A percentile compares a stretch with the other conserved stretches of the same genome.
Conservation (phyloP, 2,329 filamentous ascomycete genomes). For the Cladosporium colombiae region DNA sequence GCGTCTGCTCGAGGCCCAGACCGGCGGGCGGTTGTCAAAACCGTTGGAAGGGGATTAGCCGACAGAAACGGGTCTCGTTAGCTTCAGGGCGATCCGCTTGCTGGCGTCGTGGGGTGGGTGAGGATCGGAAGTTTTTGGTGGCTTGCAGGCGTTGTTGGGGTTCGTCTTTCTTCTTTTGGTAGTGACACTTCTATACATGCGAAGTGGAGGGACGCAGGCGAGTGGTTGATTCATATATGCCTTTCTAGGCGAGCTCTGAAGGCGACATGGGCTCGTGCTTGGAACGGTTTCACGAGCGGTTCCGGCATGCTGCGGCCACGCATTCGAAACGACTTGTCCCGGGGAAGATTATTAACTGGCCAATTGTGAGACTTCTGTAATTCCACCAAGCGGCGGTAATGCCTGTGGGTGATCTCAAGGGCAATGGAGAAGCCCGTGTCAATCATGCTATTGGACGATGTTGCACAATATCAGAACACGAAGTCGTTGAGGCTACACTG, state of each 20-base stretch:
- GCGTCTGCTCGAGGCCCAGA: slow-evolving; percentile 20
- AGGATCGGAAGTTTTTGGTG: slow-evolving; percentile 15
- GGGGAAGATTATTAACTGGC: slow-evolving; percentile 1
- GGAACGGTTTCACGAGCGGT: not conserved
- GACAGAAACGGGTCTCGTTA: not conserved
- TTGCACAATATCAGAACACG: not conserved
- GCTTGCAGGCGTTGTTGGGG: slow-evolving; percentile 7
- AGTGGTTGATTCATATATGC: not conserved
- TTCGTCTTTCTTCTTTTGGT: not conserved
- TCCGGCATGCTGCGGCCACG: not conserved
- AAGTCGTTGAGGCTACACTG: not conserved
- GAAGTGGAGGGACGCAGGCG: not conserved
- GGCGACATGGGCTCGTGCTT: not conserved
- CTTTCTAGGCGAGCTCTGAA: not conserved
- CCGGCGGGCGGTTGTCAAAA: slow-evolving; percentile 19
- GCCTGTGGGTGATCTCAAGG: not conserved
- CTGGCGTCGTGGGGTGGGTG: slow-evolving; percentile 14
- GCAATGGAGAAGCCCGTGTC: not conserved
- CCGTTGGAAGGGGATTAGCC: slow-evolving; percentile 18
- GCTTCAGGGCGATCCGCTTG: slow-evolving; percentile 16
- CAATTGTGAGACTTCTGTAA: not conserved
- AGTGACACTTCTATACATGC: not conserved
- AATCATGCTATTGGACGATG: not conserved
- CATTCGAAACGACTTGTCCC: slow-evolving; percentile 9
- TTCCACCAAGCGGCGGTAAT: not conserved